Evolutionary conservation across 2,329 filamentous ascomycete genomes (phyloP).

Genomic region (Colletotrichum incanum): DNA sequence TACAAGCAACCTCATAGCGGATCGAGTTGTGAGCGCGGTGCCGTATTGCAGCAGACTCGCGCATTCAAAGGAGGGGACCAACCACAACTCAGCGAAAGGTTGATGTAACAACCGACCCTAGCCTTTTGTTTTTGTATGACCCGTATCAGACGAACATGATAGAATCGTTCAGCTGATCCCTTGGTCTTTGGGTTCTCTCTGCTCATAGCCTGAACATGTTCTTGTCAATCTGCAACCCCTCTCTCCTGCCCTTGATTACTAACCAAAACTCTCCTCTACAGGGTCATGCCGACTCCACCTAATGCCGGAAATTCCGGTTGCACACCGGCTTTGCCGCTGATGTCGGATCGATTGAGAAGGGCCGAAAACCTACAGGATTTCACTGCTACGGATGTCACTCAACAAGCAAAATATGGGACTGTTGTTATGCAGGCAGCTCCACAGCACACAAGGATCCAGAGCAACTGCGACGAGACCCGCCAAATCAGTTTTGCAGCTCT

Average conservation of each 20-base stretch:
- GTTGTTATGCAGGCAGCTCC: background rate
- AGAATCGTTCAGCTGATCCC: background rate
- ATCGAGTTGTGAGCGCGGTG: conserved; percentile 2
- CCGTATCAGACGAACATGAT: conserved; percentile 6
- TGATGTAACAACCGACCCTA: background rate
- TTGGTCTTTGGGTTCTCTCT: background rate
- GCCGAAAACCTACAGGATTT: conserved; percentile 18
- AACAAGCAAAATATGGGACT: background rate
- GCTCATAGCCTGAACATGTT: background rate
- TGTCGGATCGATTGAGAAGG: conserved; percentile 16
- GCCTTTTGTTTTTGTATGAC: no score
- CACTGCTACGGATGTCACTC: conserved; percentile 6
- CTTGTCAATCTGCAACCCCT: background rate
- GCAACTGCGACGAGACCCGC: conserved; percentile 20
- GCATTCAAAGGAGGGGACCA: background rate
- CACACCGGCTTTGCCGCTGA: conserved; percentile 30
- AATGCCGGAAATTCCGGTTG: conserved; percentile 22
- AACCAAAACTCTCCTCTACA: background rate
- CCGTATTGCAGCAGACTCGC: background rate
- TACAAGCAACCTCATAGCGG: background rate
- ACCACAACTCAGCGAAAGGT: background rate
- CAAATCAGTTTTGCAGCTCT: conserved; percentile 17
- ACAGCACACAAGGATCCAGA: background rate
- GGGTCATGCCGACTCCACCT: conserved; percentile 13
- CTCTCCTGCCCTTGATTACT: background rate